These are phyloP conservation scores for Fusarium xyrophilum DNA, from an alignment of 2,329 filamentous ascomycete species.

Conservation along the genomic window DNA sequence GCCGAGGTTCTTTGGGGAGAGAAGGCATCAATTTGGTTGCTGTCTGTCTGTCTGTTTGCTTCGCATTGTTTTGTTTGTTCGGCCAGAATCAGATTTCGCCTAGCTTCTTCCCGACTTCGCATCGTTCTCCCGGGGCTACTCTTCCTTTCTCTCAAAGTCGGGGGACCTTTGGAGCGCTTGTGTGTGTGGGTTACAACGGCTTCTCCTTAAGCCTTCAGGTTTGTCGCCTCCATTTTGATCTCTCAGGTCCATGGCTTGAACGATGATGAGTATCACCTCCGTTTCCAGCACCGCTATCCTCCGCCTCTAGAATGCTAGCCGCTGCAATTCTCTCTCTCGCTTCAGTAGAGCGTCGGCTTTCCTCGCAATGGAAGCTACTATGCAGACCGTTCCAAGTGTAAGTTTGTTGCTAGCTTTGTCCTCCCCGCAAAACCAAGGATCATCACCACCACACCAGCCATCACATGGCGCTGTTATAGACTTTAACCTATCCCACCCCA, in stretches of 20 bases:
- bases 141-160: slow-evolving; percentile 23
- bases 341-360: slow-evolving; percentile 48
- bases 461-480: slow-evolving; percentile 34
- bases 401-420: slow-evolving; percentile 44
- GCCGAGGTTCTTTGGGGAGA: slow-evolving; percentile 19
- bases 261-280: slow-evolving; percentile 43
- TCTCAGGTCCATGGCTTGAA: slow-evolving; percentile 39
- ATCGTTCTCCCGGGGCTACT: slow-evolving; percentile 16
- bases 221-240: slow-evolving; percentile 21
- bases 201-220: slow-evolving; percentile 11
- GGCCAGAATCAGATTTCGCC: slow-evolving; percentile 31
- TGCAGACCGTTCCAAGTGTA: slow-evolving; percentile 63
- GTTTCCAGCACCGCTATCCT: slow-evolving; percentile 40
- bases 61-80: slow-evolving; percentile 10
- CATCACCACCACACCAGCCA: slow-evolving; percentile 34
- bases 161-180: slow-evolving; percentile 23
- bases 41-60: slow-evolving; percentile 22
- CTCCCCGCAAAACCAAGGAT: slow-evolving; percentile 34
- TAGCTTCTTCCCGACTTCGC: slow-evolving; percentile 30
- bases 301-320: slow-evolving; percentile 47
- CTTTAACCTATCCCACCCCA: slow-evolving; percentile 36
- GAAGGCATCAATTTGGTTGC: slow-evolving; percentile 6
- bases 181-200: slow-evolving; percentile 28
- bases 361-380: slow-evolving; percentile 50
- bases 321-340: slow-evolving; percentile 46